These are phyloP conservation scores for Mycena floridula DNA, from an alignment of 768 basidiomycete genomes.

Conservation along the genomic window DNA sequence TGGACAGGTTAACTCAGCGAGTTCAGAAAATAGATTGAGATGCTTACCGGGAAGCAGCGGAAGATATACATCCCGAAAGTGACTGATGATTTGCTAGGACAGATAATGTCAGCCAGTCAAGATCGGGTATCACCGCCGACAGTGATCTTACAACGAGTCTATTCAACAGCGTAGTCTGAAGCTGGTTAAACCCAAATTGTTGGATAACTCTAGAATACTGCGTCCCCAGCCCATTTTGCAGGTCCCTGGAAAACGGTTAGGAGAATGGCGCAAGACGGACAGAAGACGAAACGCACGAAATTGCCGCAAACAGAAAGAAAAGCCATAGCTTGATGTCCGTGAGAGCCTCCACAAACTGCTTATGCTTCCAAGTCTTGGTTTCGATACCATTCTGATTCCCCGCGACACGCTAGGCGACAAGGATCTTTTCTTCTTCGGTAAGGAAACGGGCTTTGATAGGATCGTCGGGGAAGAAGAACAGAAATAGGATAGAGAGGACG, in stretches of 20 bases:
- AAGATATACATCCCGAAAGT: conserved; percentile 57
- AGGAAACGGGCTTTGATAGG: conserved; percentile 70
- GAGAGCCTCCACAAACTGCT: conserved; percentile 68
- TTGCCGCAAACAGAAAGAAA: conserved; percentile 63
- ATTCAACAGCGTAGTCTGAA: conserved; percentile 71
- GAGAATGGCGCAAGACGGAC: too few relatives aligned
- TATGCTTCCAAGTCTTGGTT: conserved; percentile 77
- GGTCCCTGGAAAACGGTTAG: conserved; percentile 47
- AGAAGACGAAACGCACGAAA: too few relatives aligned
- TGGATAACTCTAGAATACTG: conserved; percentile 41
- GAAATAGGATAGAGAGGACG: conserved; percentile 16
- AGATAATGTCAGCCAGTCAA: conserved; percentile 63
- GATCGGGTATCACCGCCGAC: too few relatives aligned
- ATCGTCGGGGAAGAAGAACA: conserved; percentile 79
- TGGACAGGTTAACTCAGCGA: too few relatives aligned
- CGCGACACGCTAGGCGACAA: conserved; percentile 65
- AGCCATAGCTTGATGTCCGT: conserved; percentile 71
- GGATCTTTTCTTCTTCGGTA: conserved; percentile 58
- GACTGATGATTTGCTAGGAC: conserved; percentile 59
- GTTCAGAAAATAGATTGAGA: too few relatives aligned
- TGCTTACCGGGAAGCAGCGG: conserved; percentile 49
- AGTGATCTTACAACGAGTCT: too few relatives aligned
- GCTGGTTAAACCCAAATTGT: conserved; percentile 55
- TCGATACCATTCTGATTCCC: conserved; percentile 78
- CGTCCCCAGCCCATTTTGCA: conserved; percentile 49